phyloP scores from a whole-genome alignment of 345 rosid species.

The Gossypium mustelinum region DNA sequence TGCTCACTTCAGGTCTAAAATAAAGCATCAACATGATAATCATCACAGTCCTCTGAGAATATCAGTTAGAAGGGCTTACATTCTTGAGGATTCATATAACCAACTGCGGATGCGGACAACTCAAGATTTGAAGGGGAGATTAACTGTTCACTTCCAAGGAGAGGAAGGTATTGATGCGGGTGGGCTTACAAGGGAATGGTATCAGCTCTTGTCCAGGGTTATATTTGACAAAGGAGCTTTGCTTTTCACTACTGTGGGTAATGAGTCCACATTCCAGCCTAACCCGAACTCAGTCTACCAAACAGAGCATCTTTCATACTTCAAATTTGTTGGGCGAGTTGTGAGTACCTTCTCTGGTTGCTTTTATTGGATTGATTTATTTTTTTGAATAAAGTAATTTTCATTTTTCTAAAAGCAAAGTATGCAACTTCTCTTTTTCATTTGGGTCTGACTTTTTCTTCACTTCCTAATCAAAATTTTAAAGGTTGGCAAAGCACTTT shows the following conservation, averaged over 20 bases:
- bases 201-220: constrained; percentile 91
- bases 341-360: constrained; percentile 44
- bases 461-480: constrained; percentile 13
- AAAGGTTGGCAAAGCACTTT: constrained; percentile 95
- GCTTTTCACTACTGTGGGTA: constrained; percentile 95
- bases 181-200: constrained; percentile 99
- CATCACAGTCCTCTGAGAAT: constrained; percentile 89
- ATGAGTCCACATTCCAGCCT: constrained; percentile 96
- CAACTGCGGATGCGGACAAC: constrained; percentile 84
- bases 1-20: constrained; percentile 86
- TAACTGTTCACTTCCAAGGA: constrained; percentile 93
- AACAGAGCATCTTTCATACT: constrained; percentile 96
- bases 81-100: constrained; percentile 95
- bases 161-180: constrained; percentile 99
- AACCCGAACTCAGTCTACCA: constrained; percentile 95
- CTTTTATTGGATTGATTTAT: constrained; percentile 4
- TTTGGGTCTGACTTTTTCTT: constrained; percentile 2
- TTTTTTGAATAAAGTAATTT: background rate
- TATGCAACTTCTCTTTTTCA: too few relatives aligned
- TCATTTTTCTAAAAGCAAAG: too few relatives aligned
- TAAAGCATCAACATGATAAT: constrained; percentile 89
- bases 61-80: constrained; percentile 91
- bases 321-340: constrained; percentile 95
- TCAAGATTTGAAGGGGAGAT: constrained; percentile 85
- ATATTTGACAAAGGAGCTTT: constrained; percentile 32